Evolutionary conservation across 1,284 basidiomycete species (phyloP), one percentile per base, ranked within the genome.

Genomic region (Pseudozyma sp.): DNA sequence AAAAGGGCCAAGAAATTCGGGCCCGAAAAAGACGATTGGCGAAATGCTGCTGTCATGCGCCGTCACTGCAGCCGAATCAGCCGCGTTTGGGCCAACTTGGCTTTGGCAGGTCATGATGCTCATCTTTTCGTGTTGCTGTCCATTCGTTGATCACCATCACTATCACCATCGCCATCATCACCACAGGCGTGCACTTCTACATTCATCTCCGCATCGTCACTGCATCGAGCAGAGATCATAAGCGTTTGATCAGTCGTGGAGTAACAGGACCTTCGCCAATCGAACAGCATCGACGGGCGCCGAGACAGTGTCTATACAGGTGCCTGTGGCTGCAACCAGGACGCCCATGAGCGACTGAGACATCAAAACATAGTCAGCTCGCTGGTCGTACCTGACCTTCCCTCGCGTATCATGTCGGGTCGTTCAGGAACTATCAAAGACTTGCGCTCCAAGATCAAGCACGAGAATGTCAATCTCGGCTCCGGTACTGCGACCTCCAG

Each of bases 361-460:
- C 39, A 40, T 40, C 39, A 40, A n/a, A 4, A 1, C 45, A 47
- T 25, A 47, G 21, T 18, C 45, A 47, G 45, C 19, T 47, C 9
- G 43, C 34, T 35, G 16, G 25, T 43, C 16, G 11, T 35, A 43
- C 14, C 9, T 50, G 38, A 31, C 18, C 2, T 44, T 19, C 6
- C 3, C 18, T 7, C 34, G 3, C 21, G 34, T 47, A 60, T 25
- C 61, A 75, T 75, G 72, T 67, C 70, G 5, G 54, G 60, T 35
- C 69, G 74, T 36, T 60, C 66, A 10, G 64, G 61, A 6, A 61
- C 75, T 21, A 64, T 73, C 54, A 80, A 76, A 68, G 77, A 83
- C 58, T 53, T 81, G 45, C 78, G 83, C 13, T 78, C 82, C 67
- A 70, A 73, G 59, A 84, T 84, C 72, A 80, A 80, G 52, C 83